phyloP scores from a whole-genome alignment of 768 basidiomycete species.

The Leccinum truebloodii region DNA sequence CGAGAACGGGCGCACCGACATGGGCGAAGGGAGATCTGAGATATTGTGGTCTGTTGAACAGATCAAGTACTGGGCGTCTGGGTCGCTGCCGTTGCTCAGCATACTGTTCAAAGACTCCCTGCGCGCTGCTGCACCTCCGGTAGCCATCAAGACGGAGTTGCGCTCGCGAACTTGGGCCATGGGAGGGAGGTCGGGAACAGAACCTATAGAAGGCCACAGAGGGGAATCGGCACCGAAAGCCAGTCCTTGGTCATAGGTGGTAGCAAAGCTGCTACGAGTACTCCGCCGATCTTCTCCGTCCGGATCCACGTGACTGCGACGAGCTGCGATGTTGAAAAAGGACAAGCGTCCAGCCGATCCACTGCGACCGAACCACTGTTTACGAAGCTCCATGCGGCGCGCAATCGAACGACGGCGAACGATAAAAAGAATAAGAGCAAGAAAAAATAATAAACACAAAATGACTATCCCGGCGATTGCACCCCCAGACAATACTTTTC shows the following conservation, averaged over 20 bases:
- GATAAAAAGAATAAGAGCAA: conserved; percentile 41
- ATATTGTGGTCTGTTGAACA: conserved; percentile 26
- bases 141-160: conserved; percentile 22
- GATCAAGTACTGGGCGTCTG: conserved; percentile 42
- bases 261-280: conserved; percentile 64
- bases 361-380: conserved; percentile 40
- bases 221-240: conserved; percentile 25
- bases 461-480: conserved; percentile 49
- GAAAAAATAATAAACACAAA: conserved; percentile 30
- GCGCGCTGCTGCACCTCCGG: conserved; percentile 28
- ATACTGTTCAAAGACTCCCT: conserved; percentile 44
- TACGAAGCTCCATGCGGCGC: conserved; percentile 44
- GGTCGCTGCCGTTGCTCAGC: conserved; percentile 37
- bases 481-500: conserved; percentile 39
- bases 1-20: conserved; percentile 67
- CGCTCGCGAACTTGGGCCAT: conserved; percentile 55
- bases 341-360: conserved; percentile 1
- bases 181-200: conserved; percentile 46
- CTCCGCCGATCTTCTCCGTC: conserved; percentile 31
- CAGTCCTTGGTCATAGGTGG: conserved; percentile 51
- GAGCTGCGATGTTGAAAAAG: conserved; percentile 12
- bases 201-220: conserved; percentile 8
- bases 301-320: conserved; percentile 14
- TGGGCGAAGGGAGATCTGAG: conserved; percentile 42
- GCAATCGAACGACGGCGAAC: conserved; percentile 48